Evolutionary conservation across 2,329 filamentous ascomycete genomes (phyloP), one percentile per base, ranked within the genome.

Genomic region (Trichoderma cornu-damae): DNA sequence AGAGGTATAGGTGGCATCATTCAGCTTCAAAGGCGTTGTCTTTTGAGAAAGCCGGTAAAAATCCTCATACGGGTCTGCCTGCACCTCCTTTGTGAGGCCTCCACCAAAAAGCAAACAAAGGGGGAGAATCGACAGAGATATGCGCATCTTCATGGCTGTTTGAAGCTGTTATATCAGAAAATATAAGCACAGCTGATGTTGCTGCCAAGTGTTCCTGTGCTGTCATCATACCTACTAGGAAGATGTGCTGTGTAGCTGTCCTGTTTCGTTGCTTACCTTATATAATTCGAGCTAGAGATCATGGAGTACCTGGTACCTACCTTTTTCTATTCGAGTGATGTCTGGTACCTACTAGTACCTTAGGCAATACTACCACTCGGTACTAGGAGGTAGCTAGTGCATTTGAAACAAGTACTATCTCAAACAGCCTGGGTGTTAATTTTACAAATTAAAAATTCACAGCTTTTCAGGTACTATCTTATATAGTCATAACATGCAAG

Each of bases 1-100:
- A 63, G 88, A 82, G 64, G 82, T 80, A 78, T 94, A 99, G 47
- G 80, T 77, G 22, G 75, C 74, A 71, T 96, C 91, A 71, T 86
- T 81, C 64, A 99, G 84, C 76, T 90, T 90, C 69, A 96, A 67
- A 4, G 91, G 87, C 24, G 81, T 74, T 3, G 82, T 81, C 42
- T 79, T 77, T 58, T 86, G 79, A 59, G 87, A 78, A 70, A 91
- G 85, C 62, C 82, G 70, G 69, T 87, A 84, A 75, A 85, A 93
- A 59, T 83, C 79, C 61, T 81, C 71, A 77, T 93, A 96, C 67
- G 82, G 84, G 70, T 89, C 83, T 52, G 71, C 63, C 11, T 79
- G 68, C 48, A 84, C 75, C 70, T 88, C 85, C 69, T 87, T 82
- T 47, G 82, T 84, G 38, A 86, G 70, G 57, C 79, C 78, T 58